A percentile compares a stretch with the other conserved stretches of the same genome.
Evolutionary conservation across 169 alveolate species (phyloP).

Genomic region (Cryptosporidium muris): DNA sequence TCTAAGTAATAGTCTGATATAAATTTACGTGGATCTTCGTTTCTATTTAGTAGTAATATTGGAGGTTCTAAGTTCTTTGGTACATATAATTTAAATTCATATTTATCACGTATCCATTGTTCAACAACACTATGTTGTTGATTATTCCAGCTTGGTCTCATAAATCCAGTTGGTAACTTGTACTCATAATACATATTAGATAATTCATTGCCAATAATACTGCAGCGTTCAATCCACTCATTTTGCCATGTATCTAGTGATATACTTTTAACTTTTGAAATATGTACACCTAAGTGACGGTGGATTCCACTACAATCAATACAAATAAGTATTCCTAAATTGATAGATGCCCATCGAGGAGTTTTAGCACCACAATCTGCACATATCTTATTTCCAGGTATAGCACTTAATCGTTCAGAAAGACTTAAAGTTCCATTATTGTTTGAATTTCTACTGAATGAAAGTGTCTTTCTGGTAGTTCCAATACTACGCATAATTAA

Average conservation of each 20-base stretch:
- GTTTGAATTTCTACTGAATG: no score
- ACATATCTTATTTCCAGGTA: constrained; percentile 89
- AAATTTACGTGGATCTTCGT: neutral
- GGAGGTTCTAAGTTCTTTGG: constrained; percentile 72
- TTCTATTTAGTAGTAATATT: constrained; percentile 5
- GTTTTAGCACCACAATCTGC: constrained; percentile 95
- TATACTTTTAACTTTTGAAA: constrained; percentile 91
- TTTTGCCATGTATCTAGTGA: constrained; percentile 90
- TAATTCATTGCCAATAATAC: constrained; percentile 75
- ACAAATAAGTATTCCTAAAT: constrained; percentile 93
- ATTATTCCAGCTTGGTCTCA: constrained; percentile 69
- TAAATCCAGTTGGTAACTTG: constrained; percentile 77
- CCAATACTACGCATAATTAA: no score
- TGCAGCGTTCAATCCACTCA: constrained; percentile 82
- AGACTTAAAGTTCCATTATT: neutral
- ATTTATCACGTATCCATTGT: constrained; percentile 85
- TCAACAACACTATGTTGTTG: constrained; percentile 77
- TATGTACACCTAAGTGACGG: constrained; percentile 93
- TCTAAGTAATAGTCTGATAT: no score
- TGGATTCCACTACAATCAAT: constrained; percentile 96
- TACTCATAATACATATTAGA: constrained; percentile 79
- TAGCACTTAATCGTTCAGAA: constrained; percentile 14
- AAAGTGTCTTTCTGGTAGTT: no score
- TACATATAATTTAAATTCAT: constrained; percentile 81
- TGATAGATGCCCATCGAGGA: constrained; percentile 97